Conservation (phyloP, 306 rosid species). For the Rubus idaeus region DNA sequence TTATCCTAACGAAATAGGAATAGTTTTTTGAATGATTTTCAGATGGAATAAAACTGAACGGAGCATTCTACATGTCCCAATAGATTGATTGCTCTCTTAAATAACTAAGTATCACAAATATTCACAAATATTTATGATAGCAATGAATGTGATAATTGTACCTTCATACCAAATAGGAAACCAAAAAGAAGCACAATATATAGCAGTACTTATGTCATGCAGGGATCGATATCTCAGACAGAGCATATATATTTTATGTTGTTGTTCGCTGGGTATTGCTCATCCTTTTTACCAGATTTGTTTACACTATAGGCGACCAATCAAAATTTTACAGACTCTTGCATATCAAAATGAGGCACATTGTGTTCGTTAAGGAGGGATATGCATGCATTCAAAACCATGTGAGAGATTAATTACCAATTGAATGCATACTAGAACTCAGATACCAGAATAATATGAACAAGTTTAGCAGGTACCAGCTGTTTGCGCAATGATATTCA, state of each 20-base stretch:
- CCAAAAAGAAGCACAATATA: background rate
- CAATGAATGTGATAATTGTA: background rate
- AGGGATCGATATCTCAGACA: background rate
- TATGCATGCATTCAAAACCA: background rate
- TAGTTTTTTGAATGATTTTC: background rate
- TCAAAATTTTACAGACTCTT: background rate
- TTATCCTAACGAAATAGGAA: background rate
- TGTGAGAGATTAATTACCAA: conserved; percentile 13
- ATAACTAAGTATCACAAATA: too few species aligned
- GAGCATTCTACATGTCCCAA: too few species aligned
- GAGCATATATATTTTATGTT: background rate
- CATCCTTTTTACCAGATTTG: background rate
- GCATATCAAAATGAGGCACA: background rate
- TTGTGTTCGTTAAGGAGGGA: background rate
- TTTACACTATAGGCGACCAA: background rate
- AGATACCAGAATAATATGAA: conserved; percentile 24
- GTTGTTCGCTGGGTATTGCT: background rate
- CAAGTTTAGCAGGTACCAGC: conserved; percentile 64
- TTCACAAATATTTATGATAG: background rate
- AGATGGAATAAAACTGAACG: too few species aligned
- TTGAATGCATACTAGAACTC: background rate
- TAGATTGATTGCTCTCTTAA: too few species aligned
- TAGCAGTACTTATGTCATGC: background rate
- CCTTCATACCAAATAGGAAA: background rate
- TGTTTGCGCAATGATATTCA: conserved; percentile 81